phyloP scores from a whole-genome alignment of 768 basidiomycete genomes.

The Lactarius tabidus region DNA sequence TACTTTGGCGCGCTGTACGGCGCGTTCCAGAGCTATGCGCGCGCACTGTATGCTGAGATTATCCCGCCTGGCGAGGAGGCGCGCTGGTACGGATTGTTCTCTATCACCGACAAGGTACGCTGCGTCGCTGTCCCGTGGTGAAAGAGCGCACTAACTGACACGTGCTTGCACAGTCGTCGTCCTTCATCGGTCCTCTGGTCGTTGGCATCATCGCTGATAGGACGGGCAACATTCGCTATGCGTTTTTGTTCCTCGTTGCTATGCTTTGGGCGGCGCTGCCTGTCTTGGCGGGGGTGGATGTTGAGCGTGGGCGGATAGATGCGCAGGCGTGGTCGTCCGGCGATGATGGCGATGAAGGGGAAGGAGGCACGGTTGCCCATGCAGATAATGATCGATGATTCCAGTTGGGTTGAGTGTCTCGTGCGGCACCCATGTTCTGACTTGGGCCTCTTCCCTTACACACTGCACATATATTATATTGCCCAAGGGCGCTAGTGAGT shows the following conservation, averaged over 20 bases:
- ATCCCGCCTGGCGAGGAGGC: constrained; percentile 88
- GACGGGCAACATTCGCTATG: constrained; percentile 89
- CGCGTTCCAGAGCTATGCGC: constrained; percentile 86
- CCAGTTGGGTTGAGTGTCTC: too few species aligned
- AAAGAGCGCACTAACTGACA: not conserved
- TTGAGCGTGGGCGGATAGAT: constrained; percentile 57
- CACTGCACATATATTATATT: too few species aligned
- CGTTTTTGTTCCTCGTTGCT: constrained; percentile 80
- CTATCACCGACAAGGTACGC: constrained; percentile 82
- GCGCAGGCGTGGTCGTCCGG: constrained; percentile 35
- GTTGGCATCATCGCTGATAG: constrained; percentile 85
- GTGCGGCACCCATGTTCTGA: too few species aligned
- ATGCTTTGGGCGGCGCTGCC: constrained; percentile 85
- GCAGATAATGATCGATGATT: too few species aligned
- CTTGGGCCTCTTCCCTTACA: too few species aligned
- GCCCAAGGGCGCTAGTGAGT: too few species aligned
- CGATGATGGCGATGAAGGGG: not conserved
- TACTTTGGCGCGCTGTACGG: constrained; percentile 82
- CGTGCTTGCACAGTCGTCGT: constrained; percentile 60
- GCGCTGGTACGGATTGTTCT: constrained; percentile 82
- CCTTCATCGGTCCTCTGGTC: constrained; percentile 86
- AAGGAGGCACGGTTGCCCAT: not conserved
- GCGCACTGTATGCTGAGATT: constrained; percentile 83
- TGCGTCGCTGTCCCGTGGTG: accelerated
- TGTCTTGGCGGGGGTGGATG: constrained; percentile 63